phyloP scores from a whole-genome alignment of 129 eudicot genomes.

The Pittosporum tobira region DNA sequence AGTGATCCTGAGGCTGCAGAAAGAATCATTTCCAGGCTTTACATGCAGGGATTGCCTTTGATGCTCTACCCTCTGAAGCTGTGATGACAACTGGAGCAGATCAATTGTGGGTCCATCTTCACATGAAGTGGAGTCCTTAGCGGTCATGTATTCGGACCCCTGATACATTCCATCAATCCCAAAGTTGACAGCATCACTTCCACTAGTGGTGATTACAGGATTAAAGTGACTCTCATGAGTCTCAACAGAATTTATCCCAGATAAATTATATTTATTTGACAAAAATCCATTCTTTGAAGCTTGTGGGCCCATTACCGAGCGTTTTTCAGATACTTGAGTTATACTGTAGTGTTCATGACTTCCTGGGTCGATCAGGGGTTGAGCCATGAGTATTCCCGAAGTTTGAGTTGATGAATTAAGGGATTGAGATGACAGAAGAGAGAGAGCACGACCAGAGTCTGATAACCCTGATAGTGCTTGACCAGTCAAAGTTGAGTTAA shows the following conservation, averaged over 20 bases:
- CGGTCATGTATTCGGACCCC: conserved; percentile 19
- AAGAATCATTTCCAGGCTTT: conserved; percentile 19
- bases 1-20: conserved; percentile 23
- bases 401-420: conserved; percentile 25
- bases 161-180: conserved; percentile 20
- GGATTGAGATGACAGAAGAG: conserved; percentile 56
- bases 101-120: conserved; percentile 31
- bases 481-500: conserved; percentile 22
- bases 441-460: conserved; percentile 44
- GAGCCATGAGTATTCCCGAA: conserved; percentile 11
- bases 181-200: conserved; percentile 15
- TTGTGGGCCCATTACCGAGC: conserved; percentile 18
- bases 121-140: conserved; percentile 14
- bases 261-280: conserved; percentile 20
- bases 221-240: conserved; percentile 10
- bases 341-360: conserved; percentile 11
- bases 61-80: conserved; percentile 44
- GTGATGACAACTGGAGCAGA: conserved; percentile 36
- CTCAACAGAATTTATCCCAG: conserved; percentile 17
- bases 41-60: conserved; percentile 21
- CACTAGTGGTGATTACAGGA: conserved; percentile 16
- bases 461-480: conserved; percentile 22
- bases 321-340: conserved; percentile 22
- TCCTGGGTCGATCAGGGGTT: conserved; percentile 18
- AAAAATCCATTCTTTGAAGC: conserved; percentile 17